Conservation (phyloP, 805 yeast genomes). For the Candida sonorensis region DNA sequence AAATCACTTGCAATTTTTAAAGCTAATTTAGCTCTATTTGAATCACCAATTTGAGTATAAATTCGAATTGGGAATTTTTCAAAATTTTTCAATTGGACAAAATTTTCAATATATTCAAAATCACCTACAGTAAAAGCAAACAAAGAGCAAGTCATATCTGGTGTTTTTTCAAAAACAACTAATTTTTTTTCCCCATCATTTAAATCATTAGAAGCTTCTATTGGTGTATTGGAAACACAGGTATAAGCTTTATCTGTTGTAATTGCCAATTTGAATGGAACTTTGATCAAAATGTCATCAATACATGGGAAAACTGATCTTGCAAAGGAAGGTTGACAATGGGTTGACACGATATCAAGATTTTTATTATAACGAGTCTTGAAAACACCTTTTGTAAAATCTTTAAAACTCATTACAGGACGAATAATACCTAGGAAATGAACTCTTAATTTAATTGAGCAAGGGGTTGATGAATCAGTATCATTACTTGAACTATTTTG, state of each 20-base stretch:
- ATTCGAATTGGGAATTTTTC: constrained; percentile 41
- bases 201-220: constrained; percentile 18
- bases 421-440: constrained; percentile 46
- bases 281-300: constrained; percentile 56
- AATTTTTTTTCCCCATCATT: constrained; percentile 21
- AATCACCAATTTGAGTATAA: constrained; percentile 49
- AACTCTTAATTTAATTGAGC: constrained; percentile 19
- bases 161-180: constrained; percentile 45
- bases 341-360: constrained; percentile 57
- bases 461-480: too few species aligned
- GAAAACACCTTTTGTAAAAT: constrained; percentile 58
- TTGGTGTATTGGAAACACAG: constrained; percentile 44
- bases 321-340: constrained; percentile 64
- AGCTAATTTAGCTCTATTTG: constrained; percentile 41
- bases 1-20: constrained; percentile 39
- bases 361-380: constrained; percentile 57
- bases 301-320: constrained; percentile 59
- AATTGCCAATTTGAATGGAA: constrained; percentile 42
- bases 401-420: constrained; percentile 44
- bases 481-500: too few species aligned
- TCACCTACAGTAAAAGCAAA: constrained; percentile 70
- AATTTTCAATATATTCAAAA: constrained; percentile 43
- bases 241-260: constrained; percentile 38
- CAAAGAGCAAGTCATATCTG: constrained; percentile 53
- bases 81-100: constrained; percentile 19